These are phyloP conservation scores for Nephelium lappaceum DNA, from an alignment of 345 rosid species.

Conservation along the genomic window DNA sequence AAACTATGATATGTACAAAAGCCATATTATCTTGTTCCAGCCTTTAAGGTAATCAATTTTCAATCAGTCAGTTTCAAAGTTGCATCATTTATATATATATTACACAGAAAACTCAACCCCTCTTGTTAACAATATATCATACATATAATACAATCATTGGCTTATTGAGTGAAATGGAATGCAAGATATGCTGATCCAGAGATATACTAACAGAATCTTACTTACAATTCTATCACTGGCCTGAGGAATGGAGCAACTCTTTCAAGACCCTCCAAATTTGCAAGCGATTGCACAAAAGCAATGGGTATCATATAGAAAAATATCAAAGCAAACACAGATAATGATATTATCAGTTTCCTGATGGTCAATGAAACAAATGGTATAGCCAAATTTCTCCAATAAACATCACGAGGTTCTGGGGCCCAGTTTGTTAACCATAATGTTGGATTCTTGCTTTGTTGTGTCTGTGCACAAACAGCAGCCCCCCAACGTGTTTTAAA, in stretches of 20 bases:
- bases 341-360: constrained; percentile 69
- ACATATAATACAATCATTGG: not conserved
- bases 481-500: constrained; percentile 97
- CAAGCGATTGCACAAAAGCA: constrained; percentile 98
- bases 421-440: constrained; percentile 94
- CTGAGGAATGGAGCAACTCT: constrained; percentile 92
- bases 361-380: constrained; percentile 86
- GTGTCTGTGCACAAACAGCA: constrained; percentile 98
- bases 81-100: not conserved
- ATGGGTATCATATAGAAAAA: constrained; percentile 99
- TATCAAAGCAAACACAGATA: constrained; percentile 78
- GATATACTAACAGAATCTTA: constrained; percentile 9
- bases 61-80: not conserved
- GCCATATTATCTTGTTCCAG: not conserved
- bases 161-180: not conserved
- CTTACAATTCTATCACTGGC: constrained; percentile 93
- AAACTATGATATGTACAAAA: not conserved
- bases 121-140: not conserved
- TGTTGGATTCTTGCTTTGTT: constrained; percentile 91
- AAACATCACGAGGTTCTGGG: constrained; percentile 95
- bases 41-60: not conserved
- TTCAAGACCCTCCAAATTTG: constrained; percentile 89
- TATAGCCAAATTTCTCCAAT: constrained; percentile 91
- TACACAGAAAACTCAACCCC: not conserved
- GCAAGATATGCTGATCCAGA: not conserved